These are phyloP conservation scores for Eragrostis curvula DNA, from an alignment of 176 grass and related monocot species.

Conservation along the genomic window DNA sequence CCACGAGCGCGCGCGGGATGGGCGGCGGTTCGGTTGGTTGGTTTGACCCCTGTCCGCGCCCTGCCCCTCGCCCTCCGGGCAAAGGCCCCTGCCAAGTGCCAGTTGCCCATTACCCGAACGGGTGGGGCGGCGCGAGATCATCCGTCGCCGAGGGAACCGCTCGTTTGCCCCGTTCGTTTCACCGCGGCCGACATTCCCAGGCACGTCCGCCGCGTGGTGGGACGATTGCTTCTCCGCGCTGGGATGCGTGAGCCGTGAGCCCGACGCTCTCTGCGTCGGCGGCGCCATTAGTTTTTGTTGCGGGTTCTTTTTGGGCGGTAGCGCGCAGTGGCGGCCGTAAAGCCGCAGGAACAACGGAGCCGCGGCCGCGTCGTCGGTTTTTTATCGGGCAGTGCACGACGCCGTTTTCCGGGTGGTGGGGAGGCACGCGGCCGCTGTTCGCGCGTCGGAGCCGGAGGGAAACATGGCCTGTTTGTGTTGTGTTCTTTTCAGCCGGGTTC, in stretches of 20 bases:
- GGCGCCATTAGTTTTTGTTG: not conserved
- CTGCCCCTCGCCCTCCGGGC: not conserved
- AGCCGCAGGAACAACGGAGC: slow-evolving; percentile 23
- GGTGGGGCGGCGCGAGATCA: no score
- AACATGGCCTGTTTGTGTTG: not conserved
- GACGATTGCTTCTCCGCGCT: not conserved
- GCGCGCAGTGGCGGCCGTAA: slow-evolving; percentile 28
- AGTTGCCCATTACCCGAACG: not conserved
- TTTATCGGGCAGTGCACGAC: not conserved
- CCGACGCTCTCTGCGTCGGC: not conserved
- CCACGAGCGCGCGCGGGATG: not conserved
- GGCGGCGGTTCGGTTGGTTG: not conserved
- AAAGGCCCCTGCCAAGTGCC: not conserved
- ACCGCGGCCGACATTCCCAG: not conserved
- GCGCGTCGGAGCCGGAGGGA: slow-evolving; percentile 11
- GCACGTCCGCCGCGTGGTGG: not conserved
- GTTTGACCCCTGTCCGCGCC: not conserved
- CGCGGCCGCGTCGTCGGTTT: not conserved
- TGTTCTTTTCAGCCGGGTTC: not conserved
- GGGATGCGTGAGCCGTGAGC: not conserved
- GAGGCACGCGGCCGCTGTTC: not conserved
- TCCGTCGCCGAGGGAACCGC: no score
- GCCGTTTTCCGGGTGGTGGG: not conserved
- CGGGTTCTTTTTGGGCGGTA: not conserved
- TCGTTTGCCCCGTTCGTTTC: not conserved